A percentile compares a stretch with the other conserved stretches of the same genome.
Evolutionary conservation across 1,284 basidiomycete species (phyloP).

Genomic region (Ustilago sp.): DNA sequence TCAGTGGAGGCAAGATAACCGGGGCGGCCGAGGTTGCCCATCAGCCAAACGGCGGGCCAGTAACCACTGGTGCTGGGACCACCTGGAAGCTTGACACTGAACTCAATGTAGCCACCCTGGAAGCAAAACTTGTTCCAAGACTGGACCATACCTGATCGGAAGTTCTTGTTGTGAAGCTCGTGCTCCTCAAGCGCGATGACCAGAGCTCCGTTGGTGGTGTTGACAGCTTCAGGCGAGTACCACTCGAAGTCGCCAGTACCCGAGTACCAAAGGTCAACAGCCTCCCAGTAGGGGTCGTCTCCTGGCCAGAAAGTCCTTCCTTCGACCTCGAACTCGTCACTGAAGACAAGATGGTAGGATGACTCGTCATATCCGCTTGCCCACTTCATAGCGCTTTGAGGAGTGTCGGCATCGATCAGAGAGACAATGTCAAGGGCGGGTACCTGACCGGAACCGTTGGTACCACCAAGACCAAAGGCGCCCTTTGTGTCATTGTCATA

Average conservation of each 20-base stretch:
- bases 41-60: slow-evolving; percentile 71
- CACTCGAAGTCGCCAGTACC: slow-evolving; percentile 68
- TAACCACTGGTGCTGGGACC: slow-evolving; percentile 69
- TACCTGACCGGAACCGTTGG: slow-evolving; percentile 64
- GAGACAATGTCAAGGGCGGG: slow-evolving; percentile 45
- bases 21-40: slow-evolving; percentile 66
- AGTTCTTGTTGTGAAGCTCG: slow-evolving; percentile 62
- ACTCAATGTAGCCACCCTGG: slow-evolving; percentile 68
- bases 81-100: slow-evolving; percentile 58
- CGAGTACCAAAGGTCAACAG: slow-evolving; percentile 67
- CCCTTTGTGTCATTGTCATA: slow-evolving; percentile 52
- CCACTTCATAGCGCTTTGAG: slow-evolving; percentile 34
- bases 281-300: slow-evolving; percentile 68
- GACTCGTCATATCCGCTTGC: slow-evolving; percentile 37
- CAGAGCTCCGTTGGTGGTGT: slow-evolving; percentile 59
- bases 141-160: slow-evolving; percentile 68
- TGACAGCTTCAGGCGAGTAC: slow-evolving; percentile 69
- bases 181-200: slow-evolving; percentile 59
- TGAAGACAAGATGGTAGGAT: slow-evolving; percentile 74
- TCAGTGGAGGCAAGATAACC: slow-evolving; percentile 68
- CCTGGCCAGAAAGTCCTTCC: slow-evolving; percentile 74
- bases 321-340: slow-evolving; percentile 81
- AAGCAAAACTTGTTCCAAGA: slow-evolving; percentile 70
- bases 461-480: slow-evolving; percentile 77
- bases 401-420: slow-evolving; percentile 62